phyloP scores from a whole-genome alignment of 176 grass and related monocot genomes.

The Aechmea fasciata region DNA sequence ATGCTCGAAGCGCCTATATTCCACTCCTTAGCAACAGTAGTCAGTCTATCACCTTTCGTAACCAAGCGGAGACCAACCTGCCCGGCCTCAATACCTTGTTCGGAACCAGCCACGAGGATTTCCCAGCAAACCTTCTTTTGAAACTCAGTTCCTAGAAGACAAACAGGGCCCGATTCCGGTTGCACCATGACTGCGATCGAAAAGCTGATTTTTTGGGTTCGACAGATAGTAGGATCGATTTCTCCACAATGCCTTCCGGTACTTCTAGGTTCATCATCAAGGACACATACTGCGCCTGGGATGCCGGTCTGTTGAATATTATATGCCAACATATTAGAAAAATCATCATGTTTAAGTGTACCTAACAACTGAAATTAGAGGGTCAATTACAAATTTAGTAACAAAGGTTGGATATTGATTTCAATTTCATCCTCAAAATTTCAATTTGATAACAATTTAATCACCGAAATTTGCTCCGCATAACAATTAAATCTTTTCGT shows the following conservation, averaged over 20 bases:
- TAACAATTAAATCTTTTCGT: no score
- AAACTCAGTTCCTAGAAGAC: slow-evolving; percentile 93
- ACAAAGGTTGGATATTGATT: no score
- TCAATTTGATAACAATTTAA: no score
- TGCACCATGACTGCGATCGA: slow-evolving; percentile 89
- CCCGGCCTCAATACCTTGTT: slow-evolving; percentile 97
- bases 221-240: slow-evolving; percentile 60
- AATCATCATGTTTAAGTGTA: not conserved
- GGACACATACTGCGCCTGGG: slow-evolving; percentile 61
- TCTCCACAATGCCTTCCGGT: slow-evolving; percentile 74
- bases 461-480: no score
- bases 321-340: slow-evolving; percentile 10
- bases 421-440: no score
- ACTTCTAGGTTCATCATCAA: slow-evolving; percentile 92
- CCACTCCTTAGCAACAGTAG: slow-evolving; percentile 92
- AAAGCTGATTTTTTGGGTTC: slow-evolving; percentile 63
- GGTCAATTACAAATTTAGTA: not conserved
- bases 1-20: slow-evolving; percentile 87
- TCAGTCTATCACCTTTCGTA: slow-evolving; percentile 77
- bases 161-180: slow-evolving; percentile 89
- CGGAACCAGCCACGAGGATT: slow-evolving; percentile 87
- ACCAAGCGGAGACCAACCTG: slow-evolving; percentile 90
- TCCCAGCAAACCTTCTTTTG: slow-evolving; percentile 96
- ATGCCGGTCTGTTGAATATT: slow-evolving; percentile 62
- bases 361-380: not conserved